Percentiles rank a stretch among this genome's conserved stretches.
phyloP scores from a whole-genome alignment of 306 rosid species.

The Vigna trinervia region DNA sequence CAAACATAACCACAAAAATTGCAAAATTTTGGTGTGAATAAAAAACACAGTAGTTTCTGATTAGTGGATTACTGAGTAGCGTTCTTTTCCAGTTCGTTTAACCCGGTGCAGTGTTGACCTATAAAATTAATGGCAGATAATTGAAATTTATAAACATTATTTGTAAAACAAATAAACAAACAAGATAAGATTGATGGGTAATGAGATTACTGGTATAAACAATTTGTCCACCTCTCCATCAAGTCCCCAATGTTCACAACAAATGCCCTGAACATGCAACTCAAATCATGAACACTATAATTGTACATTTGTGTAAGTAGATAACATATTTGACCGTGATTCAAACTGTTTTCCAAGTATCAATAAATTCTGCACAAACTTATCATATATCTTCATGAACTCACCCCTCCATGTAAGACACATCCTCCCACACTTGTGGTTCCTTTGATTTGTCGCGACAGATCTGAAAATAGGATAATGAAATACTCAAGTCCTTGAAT shows the following conservation, averaged over 20 bases:
- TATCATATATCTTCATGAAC: not conserved
- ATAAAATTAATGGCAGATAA: not conserved
- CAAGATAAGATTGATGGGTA: not conserved
- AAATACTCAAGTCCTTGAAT: not conserved
- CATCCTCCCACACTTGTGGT: not conserved
- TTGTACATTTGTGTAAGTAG: not conserved
- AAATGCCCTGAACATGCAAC: not conserved
- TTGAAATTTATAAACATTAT: not conserved
- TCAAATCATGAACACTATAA: not conserved
- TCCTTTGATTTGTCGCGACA: conserved; percentile 5
- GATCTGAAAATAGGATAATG: not conserved
- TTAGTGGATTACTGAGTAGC: conserved; percentile 4
- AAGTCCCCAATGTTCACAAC: conserved; percentile 16
- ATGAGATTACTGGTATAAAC: conserved; percentile 19
- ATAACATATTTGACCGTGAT: not conserved
- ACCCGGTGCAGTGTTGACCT: conserved; percentile 26
- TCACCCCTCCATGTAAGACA: conserved; percentile 19
- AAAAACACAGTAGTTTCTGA: not conserved
- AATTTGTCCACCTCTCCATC: conserved; percentile 33
- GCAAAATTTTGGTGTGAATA: too few relatives aligned
- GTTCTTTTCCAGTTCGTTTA: not conserved
- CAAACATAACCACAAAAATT: too few relatives aligned
- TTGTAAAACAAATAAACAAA: not conserved
- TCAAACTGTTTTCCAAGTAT: not conserved
- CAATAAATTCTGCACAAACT: not conserved